Conservation (phyloP, 192 early-diverging fungal genomes). For the Coemansia sp. region DNA sequence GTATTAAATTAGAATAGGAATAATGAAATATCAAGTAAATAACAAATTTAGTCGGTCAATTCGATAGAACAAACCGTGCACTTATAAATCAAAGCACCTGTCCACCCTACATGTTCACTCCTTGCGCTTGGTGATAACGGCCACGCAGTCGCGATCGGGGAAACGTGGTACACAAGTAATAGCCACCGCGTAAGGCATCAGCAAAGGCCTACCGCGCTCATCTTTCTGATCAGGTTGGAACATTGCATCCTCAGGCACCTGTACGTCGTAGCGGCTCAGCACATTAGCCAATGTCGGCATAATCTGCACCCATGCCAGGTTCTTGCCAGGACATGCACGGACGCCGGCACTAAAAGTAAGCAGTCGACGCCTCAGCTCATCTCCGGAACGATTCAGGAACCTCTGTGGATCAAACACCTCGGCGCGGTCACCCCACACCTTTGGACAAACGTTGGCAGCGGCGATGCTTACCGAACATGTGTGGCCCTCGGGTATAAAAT, state of each 20-base stretch:
- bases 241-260: constrained; percentile 24
- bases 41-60: no score
- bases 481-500: constrained; percentile 35
- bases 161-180: constrained; percentile 25
- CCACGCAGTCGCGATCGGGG: constrained; percentile 42
- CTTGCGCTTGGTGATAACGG: constrained; percentile 23
- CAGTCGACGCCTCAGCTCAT: constrained; percentile 13
- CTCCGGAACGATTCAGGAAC: constrained; percentile 10
- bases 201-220: constrained; percentile 5
- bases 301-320: constrained; percentile 40
- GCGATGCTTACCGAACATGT: constrained; percentile 27
- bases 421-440: constrained; percentile 16
- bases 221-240: constrained; percentile 15
- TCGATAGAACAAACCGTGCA: neutral
- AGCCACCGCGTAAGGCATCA: constrained; percentile 19
- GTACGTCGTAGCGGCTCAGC: constrained; percentile 22
- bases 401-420: constrained; percentile 17
- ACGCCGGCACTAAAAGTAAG: constrained; percentile 42
- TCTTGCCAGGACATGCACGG: constrained; percentile 29
- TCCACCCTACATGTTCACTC: no score
- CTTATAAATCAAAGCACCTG: neutral
- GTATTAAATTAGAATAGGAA: no score
- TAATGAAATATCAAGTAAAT: neutral
- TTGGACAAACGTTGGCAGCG: constrained; percentile 12
- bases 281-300: constrained; percentile 35